phyloP scores from a whole-genome alignment of 768 basidiomycete species.

The Tricholoma hemisulphureum region DNA sequence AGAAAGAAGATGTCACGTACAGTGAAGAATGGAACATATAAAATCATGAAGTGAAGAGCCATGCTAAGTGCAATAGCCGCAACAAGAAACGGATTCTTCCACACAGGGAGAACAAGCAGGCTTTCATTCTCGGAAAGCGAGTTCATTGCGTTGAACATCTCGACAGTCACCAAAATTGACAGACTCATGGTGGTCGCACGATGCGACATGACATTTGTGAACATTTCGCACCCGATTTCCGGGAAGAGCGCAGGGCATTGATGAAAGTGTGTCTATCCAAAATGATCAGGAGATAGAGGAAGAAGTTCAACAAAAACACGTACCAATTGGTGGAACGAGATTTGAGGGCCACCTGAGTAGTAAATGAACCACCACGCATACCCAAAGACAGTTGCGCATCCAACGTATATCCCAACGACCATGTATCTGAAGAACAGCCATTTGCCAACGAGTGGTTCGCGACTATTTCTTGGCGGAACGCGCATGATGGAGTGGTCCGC shows the following conservation, averaged over 20 bases:
- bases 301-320: slow-evolving; percentile 29
- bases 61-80: slow-evolving; percentile 88
- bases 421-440: slow-evolving; percentile 98
- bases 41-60: slow-evolving; percentile 89
- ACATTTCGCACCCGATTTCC: slow-evolving; percentile 94
- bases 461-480: slow-evolving; percentile 84
- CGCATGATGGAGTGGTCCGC: slow-evolving; percentile 97
- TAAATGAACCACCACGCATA: slow-evolving; percentile 99
- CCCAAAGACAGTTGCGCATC: slow-evolving; percentile 91
- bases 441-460: slow-evolving; percentile 84
- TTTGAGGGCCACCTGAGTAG: slow-evolving; percentile 88
- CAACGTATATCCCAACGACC: slow-evolving; percentile 91
- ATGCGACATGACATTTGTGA: slow-evolving; percentile 81
- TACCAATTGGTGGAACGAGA: slow-evolving; percentile 90
- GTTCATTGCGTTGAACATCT: slow-evolving; percentile 99
- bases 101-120: slow-evolving; percentile 81
- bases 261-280: slow-evolving; percentile 90
- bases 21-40: slow-evolving; percentile 97
- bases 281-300: neutral
- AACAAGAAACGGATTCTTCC: slow-evolving; percentile 94
- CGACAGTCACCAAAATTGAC: slow-evolving; percentile 92
- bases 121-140: slow-evolving; percentile 98
- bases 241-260: slow-evolving; percentile 82
- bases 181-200: slow-evolving; percentile 94
- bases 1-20: slow-evolving; percentile 42